Evolutionary conservation across 805 yeast genomes (phyloP), one percentile per base, ranked within the genome.

Genomic region (Cyberlindnera nakhonratchasimensis): DNA sequence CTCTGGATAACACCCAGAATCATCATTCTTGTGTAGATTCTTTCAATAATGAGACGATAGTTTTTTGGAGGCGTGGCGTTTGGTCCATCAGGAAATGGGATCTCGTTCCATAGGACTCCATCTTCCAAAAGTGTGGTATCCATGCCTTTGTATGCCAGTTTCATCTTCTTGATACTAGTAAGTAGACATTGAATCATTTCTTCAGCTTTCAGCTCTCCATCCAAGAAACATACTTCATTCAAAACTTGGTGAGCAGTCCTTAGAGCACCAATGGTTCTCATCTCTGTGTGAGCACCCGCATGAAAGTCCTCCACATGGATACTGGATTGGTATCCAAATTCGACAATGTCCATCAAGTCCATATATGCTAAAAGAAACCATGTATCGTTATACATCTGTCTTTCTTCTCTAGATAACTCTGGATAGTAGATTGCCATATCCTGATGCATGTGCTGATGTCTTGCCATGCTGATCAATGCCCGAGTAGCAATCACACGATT

Each of bases 1-100:
- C 38, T 32, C 11, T 37, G 45, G 11, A 42, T 16, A 9, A 37
- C n/a, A 21, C 41, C 39, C 8, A 37, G 9, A 10, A 37, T 20
- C 16, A 42, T 3, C 14, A 18, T 6, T 14, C 35, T 17, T 12
- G 29, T 22, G 32, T 29, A 37, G 13, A 20, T 20, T 4, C 41
- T 21, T 20, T 42, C 45, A 11, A 29, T 26, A 5, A 32, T 29
- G 7, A 3, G 30, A 11, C 30, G 19, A 13, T 18, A 42, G 8
- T 14, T 17, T 11, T 22, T 16, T 9, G 38, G 37, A 29, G 26
- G 32, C 11, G 7, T 14, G 12, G 37, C 36, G 23, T 33, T 31
- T 29, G n/a, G 31, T 18, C 4, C 31, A 18, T 5, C 23, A 9
- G 21, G 19, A 12, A 6, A n/a, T 13, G 23, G 8, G 7, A 24